Conservation (phyloP, 2,329 filamentous ascomycete genomes). For the Plenodomus tracheiphilus region DNA sequence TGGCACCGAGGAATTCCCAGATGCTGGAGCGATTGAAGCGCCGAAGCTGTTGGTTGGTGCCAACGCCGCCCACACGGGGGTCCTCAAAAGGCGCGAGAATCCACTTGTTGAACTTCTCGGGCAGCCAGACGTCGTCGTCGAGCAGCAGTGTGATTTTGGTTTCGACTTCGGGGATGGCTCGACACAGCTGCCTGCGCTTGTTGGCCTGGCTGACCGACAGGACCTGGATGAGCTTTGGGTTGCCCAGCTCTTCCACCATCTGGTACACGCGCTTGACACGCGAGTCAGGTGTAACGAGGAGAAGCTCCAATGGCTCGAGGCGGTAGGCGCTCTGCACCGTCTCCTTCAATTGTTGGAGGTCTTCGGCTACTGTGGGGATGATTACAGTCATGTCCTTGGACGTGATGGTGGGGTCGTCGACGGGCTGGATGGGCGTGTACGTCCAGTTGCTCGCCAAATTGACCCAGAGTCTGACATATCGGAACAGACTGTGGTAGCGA, state of each 20-base stretch:
- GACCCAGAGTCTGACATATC: constrained; percentile 82
- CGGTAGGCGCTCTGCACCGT: constrained; percentile 78
- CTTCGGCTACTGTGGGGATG: constrained; percentile 88
- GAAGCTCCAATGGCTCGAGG: constrained; percentile 70
- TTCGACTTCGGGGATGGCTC: constrained; percentile 81
- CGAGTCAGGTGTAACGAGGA: constrained; percentile 84
- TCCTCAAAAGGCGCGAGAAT: constrained; percentile 92
- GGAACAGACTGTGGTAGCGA: constrained; percentile 68
- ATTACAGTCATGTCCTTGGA: constrained; percentile 89
- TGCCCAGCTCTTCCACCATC: constrained; percentile 53
- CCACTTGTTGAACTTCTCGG: constrained; percentile 82
- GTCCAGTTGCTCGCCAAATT: constrained; percentile 77
- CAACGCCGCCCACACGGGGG: constrained; percentile 80
- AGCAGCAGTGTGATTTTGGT: constrained; percentile 89
- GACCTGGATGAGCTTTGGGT: constrained; percentile 67
- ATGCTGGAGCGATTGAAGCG: constrained; percentile 67
- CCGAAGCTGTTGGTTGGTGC: constrained; percentile 84
- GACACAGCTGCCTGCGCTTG: constrained; percentile 91
- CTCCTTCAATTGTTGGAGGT: constrained; percentile 78
- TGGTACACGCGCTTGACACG: constrained; percentile 70
- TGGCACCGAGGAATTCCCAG: constrained; percentile 88
- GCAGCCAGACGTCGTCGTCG: constrained; percentile 95
- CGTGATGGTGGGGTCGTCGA: constrained; percentile 77
- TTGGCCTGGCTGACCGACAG: constrained; percentile 84
- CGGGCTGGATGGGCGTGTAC: constrained; percentile 83